phyloP scores from a whole-genome alignment of 768 basidiomycete species.

The Rickenella mellea region DNA sequence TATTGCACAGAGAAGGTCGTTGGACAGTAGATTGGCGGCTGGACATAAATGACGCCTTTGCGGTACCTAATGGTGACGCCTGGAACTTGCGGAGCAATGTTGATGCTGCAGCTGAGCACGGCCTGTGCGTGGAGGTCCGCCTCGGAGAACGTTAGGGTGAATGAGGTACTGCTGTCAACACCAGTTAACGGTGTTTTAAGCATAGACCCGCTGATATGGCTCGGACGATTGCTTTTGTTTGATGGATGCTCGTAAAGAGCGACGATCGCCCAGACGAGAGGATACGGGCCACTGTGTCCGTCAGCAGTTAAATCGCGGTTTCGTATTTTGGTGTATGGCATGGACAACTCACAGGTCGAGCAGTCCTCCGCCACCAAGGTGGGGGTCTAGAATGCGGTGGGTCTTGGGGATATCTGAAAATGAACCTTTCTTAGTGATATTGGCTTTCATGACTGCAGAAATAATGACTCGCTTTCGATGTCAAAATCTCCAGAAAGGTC shows the following conservation, averaged over 20 bases:
- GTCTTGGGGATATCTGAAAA: slow-evolving; percentile 50
- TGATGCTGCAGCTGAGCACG: slow-evolving; percentile 61
- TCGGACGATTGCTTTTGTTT: slow-evolving; percentile 53
- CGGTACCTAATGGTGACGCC: slow-evolving; percentile 69
- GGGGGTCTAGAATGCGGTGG: slow-evolving; percentile 71
- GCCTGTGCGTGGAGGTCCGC: slow-evolving; percentile 63
- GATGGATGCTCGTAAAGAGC: slow-evolving; percentile 69
- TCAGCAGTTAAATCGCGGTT: background rate
- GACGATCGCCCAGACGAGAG: slow-evolving; percentile 73
- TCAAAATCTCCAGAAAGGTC: slow-evolving; percentile 69
- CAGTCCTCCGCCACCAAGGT: slow-evolving; percentile 73
- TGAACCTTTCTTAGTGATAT: background rate
- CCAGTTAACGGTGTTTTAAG: slow-evolving; percentile 68
- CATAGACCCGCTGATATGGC: slow-evolving; percentile 58
- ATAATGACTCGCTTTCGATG: slow-evolving; percentile 42
- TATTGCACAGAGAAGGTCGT: slow-evolving; percentile 58
- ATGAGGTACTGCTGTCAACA: slow-evolving; percentile 71
- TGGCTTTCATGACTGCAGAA: too few species aligned
- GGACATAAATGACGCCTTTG: slow-evolving; percentile 56
- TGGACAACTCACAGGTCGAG: slow-evolving; percentile 59
- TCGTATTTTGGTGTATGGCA: background rate
- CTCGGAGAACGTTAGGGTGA: slow-evolving; percentile 57
- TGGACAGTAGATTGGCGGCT: slow-evolving; percentile 58
- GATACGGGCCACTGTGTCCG: slow-evolving; percentile 62
- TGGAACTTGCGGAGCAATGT: slow-evolving; percentile 31